Evolutionary conservation across 306 rosid species (phyloP).

Genomic region (Lagenaria siceraria): DNA sequence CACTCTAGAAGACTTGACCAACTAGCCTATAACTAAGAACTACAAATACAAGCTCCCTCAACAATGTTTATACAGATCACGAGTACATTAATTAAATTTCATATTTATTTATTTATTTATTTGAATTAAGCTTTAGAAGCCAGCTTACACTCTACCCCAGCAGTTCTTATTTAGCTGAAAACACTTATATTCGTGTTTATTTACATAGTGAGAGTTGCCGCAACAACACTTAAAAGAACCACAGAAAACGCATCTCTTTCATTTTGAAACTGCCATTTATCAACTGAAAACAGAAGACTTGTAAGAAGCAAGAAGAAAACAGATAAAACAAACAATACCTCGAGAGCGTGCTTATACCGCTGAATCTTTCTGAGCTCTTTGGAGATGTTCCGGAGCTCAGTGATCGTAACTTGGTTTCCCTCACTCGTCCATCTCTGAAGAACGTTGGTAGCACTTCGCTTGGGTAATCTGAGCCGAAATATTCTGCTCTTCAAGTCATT

Average conservation of each 20-base stretch:
- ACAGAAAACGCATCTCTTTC: not conserved
- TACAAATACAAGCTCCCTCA: not conserved
- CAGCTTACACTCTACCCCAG: not conserved
- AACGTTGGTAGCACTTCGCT: constrained; percentile 71
- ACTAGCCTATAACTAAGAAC: not conserved
- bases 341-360: constrained; percentile 86
- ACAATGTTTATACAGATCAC: not conserved
- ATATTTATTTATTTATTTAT: not conserved
- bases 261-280: not conserved
- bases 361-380: constrained; percentile 70
- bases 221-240: not conserved
- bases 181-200: not conserved
- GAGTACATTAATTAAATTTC: not conserved
- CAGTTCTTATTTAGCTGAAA: not conserved
- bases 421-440: constrained; percentile 63
- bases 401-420: constrained; percentile 49
- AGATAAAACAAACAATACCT: constrained; percentile 32
- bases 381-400: constrained; percentile 64
- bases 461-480: constrained; percentile 61
- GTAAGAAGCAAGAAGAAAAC: not conserved
- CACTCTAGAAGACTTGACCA: not conserved
- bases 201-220: not conserved
- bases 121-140: not conserved
- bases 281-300: not conserved
- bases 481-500: constrained; percentile 66